Percentiles rank a stretch among this genome's conserved stretches.
Evolutionary conservation across 768 basidiomycete species (phyloP).

Genomic region (Leccinum ochraceum): DNA sequence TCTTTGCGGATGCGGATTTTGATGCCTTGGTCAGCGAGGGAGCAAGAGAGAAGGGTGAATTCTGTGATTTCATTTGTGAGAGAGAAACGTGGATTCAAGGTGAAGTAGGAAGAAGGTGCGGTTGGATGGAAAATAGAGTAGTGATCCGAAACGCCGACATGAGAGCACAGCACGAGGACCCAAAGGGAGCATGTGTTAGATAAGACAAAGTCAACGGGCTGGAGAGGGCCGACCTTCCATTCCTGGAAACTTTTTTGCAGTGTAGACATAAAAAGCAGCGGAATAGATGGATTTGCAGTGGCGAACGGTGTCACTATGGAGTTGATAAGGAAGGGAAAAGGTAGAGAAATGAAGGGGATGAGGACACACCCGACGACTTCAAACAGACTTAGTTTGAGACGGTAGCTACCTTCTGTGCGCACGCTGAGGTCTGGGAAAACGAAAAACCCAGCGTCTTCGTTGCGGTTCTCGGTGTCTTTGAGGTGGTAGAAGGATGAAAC

Average conservation of each 20-base stretch:
- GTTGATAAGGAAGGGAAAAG: conserved; percentile 3
- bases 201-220: conserved; percentile 16
- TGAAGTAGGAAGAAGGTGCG: conserved; percentile 4
- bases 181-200: conserved; percentile 17
- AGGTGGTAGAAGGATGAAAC: too few relatives aligned
- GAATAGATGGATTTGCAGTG: conserved; percentile 92
- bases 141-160: conserved; percentile 21
- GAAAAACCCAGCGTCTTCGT: too few relatives aligned
- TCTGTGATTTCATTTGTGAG: conserved; percentile 43
- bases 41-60: conserved; percentile 85
- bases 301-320: conserved; percentile 71
- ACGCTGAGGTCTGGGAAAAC: too few relatives aligned
- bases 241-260: conserved; percentile 95
- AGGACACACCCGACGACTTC: conserved; percentile 86
- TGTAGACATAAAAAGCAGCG: conserved; percentile 90
- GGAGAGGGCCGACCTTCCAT: conserved; percentile 73
- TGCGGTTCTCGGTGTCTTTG: too few relatives aligned
- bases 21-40: conserved; percentile 93
- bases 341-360: background rate
- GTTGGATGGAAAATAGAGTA: conserved; percentile 17
- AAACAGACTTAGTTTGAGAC: conserved; percentile 69
- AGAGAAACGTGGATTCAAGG: conserved; percentile 2
- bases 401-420: conserved; percentile 50
- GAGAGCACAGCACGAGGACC: conserved; percentile 17
- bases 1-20: conserved; percentile 95